Base-by-base conservation (phyloP, 2,329 filamentous ascomycete species). In the Penicillium sp. region DNA sequence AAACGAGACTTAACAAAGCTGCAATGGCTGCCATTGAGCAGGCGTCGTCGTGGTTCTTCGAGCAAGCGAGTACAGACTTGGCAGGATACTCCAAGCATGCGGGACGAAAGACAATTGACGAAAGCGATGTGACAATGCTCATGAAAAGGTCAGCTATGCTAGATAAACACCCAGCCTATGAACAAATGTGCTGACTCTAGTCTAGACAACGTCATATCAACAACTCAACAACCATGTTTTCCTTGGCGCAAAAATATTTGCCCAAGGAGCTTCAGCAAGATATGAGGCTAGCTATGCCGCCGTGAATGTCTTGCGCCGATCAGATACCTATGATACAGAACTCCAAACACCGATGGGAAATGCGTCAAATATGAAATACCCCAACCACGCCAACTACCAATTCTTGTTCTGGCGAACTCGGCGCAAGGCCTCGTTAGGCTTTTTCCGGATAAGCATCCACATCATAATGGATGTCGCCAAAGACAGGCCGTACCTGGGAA, bases 371-470 rank as follows among this genome's bases (percentile, higher is more conserved):
- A 29, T 29, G 3, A 21, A 16, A 19, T 31, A 21, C n/a, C 43
- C 26, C n/a, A 13, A 19, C 10, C 19, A 47, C 13, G 26, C 14
- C n/a, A 25, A 43, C 73, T 83, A 91, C 89, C 90, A 92, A 60
- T 88, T 84, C 70, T 85, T 88, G 71, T 88, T 92, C 75, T 91
- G 86, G 55, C 90, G 86, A 58, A 96, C 86, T 62, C 91, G 86
- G 61, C 88, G 86, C 53, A 88, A 77, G 48, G 90, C 81, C 66
- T 91, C 87, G 26, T 88, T 86, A 10, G 91, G 83, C 14, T 92
- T 92, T 77, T 93, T 96, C 75, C 90, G 92, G 60, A 96, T 80
- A 37, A 99, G 87, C 90, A 98, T 93, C 84, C 89, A 96, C 71
- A 99, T 81, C 95, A 99, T 99, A 71, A 99, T 85, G 13, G 91